Conservation (phyloP, 495 filamentous ascomycete species). For the Penicillium lagena region DNA sequence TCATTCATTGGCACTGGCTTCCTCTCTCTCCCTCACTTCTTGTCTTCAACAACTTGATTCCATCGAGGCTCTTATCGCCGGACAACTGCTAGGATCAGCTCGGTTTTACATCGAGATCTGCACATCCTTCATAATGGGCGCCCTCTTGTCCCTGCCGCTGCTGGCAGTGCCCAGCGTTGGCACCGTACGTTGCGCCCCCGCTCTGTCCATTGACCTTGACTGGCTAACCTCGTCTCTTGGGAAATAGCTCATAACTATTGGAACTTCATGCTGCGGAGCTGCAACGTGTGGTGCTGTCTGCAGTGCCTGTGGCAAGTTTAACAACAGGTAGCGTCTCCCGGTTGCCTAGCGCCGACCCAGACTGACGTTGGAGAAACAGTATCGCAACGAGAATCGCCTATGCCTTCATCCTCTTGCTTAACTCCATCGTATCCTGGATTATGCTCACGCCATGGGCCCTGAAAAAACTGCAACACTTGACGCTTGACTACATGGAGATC, state of each 20-base stretch:
- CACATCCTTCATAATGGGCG: slow-evolving; percentile 57
- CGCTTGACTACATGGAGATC: slow-evolving; percentile 92
- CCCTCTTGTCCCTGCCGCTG: slow-evolving; percentile 81
- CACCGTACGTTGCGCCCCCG: slow-evolving; percentile 55
- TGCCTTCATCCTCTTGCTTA: slow-evolving; percentile 89
- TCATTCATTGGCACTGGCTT: not conserved
- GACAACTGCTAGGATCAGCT: too few relatives aligned
- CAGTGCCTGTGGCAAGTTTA: slow-evolving; percentile 91
- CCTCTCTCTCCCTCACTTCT: not conserved
- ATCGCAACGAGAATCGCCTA: slow-evolving; percentile 97
- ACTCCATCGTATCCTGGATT: slow-evolving; percentile 95
- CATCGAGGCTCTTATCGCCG: not conserved
- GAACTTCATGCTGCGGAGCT: slow-evolving; percentile 85
- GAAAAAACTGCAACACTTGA: slow-evolving; percentile 85
- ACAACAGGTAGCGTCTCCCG: slow-evolving; percentile 63
- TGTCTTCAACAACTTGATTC: not conserved
- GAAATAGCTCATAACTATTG: slow-evolving; percentile 64
- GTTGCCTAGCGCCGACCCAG: not conserved
- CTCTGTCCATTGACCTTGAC: slow-evolving; percentile 16
- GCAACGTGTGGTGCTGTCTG: slow-evolving; percentile 93
- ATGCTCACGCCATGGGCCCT: slow-evolving; percentile 99
- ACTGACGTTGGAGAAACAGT: slow-evolving; percentile 38
- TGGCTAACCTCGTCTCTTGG: not conserved
- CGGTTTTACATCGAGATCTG: not conserved
- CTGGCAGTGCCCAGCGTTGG: slow-evolving; percentile 80